phyloP scores from a whole-genome alignment of 2,329 filamentous ascomycete genomes.

The Clonostachys rosea region DNA sequence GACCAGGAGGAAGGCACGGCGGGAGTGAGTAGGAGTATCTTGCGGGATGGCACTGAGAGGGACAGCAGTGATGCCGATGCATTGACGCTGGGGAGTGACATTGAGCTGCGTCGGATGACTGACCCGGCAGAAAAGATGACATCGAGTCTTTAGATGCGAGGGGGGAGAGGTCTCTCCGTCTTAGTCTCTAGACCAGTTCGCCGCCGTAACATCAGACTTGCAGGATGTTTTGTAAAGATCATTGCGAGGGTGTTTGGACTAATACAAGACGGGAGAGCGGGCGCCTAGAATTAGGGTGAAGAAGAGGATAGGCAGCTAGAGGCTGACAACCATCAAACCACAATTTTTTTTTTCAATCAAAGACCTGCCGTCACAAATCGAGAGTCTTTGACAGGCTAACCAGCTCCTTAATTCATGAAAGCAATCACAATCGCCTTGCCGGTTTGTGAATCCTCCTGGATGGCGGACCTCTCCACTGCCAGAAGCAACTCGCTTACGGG shows the following conservation, averaged over 20 bases:
- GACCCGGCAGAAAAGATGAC: slow-evolving; percentile 16
- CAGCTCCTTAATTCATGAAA: slow-evolving; percentile 15
- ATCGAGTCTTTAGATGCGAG: slow-evolving; percentile 7
- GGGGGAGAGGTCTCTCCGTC: too few relatives aligned
- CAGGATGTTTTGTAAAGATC: too few relatives aligned
- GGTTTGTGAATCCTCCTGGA: slow-evolving; percentile 52
- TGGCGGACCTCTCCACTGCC: slow-evolving; percentile 59
- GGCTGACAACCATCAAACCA: too few relatives aligned
- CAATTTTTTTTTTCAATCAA: too few relatives aligned
- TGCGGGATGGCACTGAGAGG: background rate
- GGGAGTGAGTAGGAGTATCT: background rate
- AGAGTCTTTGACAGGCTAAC: too few relatives aligned
- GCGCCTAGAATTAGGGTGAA: too few relatives aligned
- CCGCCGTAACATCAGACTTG: too few relatives aligned
- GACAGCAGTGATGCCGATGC: slow-evolving; percentile 16
- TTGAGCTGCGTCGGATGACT: slow-evolving; percentile 21
- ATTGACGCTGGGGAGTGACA: slow-evolving; percentile 17
- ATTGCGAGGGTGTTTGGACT: too few relatives aligned
- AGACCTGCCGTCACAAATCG: too few relatives aligned
- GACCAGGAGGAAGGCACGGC: background rate
- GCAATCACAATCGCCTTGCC: slow-evolving; percentile 66
- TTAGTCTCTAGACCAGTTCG: too few relatives aligned
- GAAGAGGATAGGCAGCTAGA: too few relatives aligned
- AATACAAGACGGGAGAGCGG: too few relatives aligned
- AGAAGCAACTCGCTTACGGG: slow-evolving; percentile 59